Percentiles rank a stretch among this genome's conserved stretches.
Evolutionary conservation across 1,284 basidiomycete species (phyloP).

Genomic region (Trichosporon sp.): DNA sequence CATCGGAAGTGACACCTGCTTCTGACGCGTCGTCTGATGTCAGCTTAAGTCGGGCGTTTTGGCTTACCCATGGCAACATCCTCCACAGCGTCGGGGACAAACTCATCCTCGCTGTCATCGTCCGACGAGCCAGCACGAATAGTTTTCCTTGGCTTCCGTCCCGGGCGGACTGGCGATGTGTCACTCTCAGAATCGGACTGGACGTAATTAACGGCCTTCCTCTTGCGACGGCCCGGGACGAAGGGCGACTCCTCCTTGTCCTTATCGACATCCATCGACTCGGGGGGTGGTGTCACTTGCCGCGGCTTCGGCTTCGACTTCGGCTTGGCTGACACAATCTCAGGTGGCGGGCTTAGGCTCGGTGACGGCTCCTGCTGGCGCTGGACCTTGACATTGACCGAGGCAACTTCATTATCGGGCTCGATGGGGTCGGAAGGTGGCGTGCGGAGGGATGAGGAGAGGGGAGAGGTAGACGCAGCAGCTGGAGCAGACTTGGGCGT

Average conservation of each 20-base stretch:
- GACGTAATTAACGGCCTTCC: slow-evolving; percentile 41
- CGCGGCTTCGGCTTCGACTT: slow-evolving; percentile 12
- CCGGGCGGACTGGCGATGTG: neutral
- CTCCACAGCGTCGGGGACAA: slow-evolving; percentile 39
- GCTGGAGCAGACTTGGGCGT: slow-evolving; percentile 11
- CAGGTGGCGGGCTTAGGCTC: slow-evolving; percentile 27
- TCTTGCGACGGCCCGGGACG: slow-evolving; percentile 34
- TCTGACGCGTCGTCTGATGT: slow-evolving; percentile 37
- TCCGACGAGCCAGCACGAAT: slow-evolving; percentile 35
- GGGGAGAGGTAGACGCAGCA: slow-evolving; percentile 11
- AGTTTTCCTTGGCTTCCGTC: slow-evolving; percentile 31
- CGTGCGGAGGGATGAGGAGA: slow-evolving; percentile 23
- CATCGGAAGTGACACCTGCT: slow-evolving; percentile 20
- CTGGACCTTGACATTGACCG: slow-evolving; percentile 11
- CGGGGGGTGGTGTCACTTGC: neutral
- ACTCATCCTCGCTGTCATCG: slow-evolving; percentile 35
- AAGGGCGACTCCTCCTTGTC: slow-evolving; percentile 28
- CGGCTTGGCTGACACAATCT: slow-evolving; percentile 15
- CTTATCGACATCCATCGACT: slow-evolving; percentile 22
- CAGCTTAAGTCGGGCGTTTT: neutral
- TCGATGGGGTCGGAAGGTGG: slow-evolving; percentile 28
- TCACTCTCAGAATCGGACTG: slow-evolving; percentile 34
- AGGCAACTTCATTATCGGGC: slow-evolving; percentile 16
- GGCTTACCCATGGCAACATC: slow-evolving; percentile 39
- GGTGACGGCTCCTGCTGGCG: slow-evolving; percentile 10